phyloP scores from a whole-genome alignment of 176 grass and related monocot species.

The Raddia guianensis region DNA sequence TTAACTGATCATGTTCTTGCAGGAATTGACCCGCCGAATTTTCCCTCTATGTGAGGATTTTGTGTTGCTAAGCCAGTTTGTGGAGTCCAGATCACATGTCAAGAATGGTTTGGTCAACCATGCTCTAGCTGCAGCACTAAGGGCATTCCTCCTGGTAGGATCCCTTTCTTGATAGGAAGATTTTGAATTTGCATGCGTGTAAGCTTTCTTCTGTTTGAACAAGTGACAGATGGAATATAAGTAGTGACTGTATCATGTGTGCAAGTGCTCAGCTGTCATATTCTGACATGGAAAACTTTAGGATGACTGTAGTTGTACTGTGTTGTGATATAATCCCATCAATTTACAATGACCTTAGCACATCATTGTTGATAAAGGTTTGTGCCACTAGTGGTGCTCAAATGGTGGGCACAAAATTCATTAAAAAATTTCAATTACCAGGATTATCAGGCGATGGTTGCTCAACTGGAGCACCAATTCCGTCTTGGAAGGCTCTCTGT shows the following conservation, averaged over 20 bases:
- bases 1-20: slow-evolving; percentile 45
- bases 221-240: background rate
- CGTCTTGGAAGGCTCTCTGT: slow-evolving; percentile 83
- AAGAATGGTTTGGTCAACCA: slow-evolving; percentile 92
- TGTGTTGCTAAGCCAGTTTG: slow-evolving; percentile 88
- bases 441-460: slow-evolving; percentile 99
- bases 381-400: slow-evolving; percentile 28
- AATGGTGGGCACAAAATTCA: slow-evolving; percentile 27
- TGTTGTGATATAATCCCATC: slow-evolving; percentile 9
- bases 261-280: slow-evolving; percentile 3
- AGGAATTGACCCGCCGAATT: slow-evolving; percentile 82
- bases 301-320: background rate
- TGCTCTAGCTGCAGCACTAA: slow-evolving; percentile 85
- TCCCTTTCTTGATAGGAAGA: slow-evolving; percentile 21
- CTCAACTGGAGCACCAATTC: slow-evolving; percentile 94
- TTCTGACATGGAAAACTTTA: slow-evolving; percentile 17
- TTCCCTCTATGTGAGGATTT: slow-evolving; percentile 92
- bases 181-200: slow-evolving; percentile 13
- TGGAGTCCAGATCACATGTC: slow-evolving; percentile 81
- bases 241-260: background rate
- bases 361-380: background rate
- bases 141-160: slow-evolving; percentile 83
- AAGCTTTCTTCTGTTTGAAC: slow-evolving; percentile 20
- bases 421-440: slow-evolving; percentile 45
- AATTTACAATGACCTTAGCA: slow-evolving; percentile 16